Conservation (phyloP, 148 eudicot species). For the Rhododendron simsii region DNA sequence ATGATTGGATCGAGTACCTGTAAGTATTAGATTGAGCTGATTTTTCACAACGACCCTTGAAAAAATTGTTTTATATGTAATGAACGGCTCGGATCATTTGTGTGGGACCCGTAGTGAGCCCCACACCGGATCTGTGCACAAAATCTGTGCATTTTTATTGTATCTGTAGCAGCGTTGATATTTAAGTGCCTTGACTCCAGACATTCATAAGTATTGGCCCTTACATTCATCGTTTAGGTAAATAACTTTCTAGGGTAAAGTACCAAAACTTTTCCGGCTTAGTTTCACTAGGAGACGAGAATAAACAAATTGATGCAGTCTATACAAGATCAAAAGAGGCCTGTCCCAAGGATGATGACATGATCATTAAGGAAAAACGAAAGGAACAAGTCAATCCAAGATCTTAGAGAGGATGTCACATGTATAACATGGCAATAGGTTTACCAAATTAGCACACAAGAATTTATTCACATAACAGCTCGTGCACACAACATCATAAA, state of each 20-base stretch:
- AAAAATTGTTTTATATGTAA: no score
- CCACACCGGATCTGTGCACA: no score
- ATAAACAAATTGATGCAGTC: neutral
- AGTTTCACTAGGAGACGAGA: neutral
- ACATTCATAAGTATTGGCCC: neutral
- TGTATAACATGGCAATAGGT: neutral
- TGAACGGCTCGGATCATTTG: no score
- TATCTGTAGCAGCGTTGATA: no score
- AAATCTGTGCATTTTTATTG: no score
- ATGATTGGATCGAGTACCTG: no score
- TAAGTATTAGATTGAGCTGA: no score
- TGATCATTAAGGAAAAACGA: neutral
- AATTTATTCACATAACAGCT: neutral
- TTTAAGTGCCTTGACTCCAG: neutral
- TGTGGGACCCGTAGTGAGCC: no score
- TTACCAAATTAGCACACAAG: neutral
- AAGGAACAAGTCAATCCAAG: neutral
- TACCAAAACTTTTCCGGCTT: neutral
- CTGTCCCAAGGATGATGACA: neutral
- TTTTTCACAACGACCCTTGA: no score
- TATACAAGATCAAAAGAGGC: neutral
- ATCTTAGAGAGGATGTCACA: neutral
- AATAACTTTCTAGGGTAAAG: neutral
- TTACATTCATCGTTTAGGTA: neutral
- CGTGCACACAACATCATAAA: neutral